Evolutionary conservation across 371 early-diverging fungal species (phyloP).

Genomic region (Synchytrium microbalum): DNA sequence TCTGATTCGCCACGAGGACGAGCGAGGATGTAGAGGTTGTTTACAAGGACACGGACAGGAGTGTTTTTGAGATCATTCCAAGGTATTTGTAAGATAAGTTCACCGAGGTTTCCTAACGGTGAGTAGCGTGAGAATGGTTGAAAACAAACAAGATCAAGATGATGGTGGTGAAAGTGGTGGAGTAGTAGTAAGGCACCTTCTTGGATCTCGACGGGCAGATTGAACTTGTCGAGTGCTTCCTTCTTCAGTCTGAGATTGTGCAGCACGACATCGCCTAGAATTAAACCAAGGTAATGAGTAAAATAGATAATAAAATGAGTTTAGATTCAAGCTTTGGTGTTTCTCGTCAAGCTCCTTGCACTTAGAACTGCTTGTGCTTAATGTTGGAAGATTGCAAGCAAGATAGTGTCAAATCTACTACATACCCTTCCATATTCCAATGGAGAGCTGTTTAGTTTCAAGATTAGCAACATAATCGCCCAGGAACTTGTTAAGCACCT

Average conservation of each 20-base stretch:
- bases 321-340: not conserved
- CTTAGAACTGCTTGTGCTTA: not conserved
- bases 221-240: conserved; percentile 89
- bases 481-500: conserved; percentile 47
- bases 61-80: conserved; percentile 93
- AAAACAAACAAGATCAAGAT: too few species aligned
- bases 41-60: conserved; percentile 81
- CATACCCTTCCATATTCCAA: conserved; percentile 94
- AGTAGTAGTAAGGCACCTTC: conserved; percentile 65
- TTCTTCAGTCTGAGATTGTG: conserved; percentile 78
- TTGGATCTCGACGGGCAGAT: conserved; percentile 86
- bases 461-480: conserved; percentile 95
- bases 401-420: not conserved
- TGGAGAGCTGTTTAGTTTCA: conserved; percentile 88
- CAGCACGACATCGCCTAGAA: conserved; percentile 88
- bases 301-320: not conserved
- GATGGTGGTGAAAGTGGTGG: too few species aligned
- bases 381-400: not conserved
- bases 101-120: conserved; percentile 78
- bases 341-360: not conserved
- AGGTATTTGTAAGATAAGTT: conserved; percentile 85
- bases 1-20: conserved; percentile 70
- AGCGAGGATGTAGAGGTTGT: conserved; percentile 82
- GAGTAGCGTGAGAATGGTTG: too few species aligned
- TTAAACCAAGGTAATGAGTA: not conserved